Evolutionary conservation across 495 filamentous ascomycete genomes (phyloP), one percentile per base, ranked within the genome.

Genomic region (Penicillium cataractarum): DNA sequence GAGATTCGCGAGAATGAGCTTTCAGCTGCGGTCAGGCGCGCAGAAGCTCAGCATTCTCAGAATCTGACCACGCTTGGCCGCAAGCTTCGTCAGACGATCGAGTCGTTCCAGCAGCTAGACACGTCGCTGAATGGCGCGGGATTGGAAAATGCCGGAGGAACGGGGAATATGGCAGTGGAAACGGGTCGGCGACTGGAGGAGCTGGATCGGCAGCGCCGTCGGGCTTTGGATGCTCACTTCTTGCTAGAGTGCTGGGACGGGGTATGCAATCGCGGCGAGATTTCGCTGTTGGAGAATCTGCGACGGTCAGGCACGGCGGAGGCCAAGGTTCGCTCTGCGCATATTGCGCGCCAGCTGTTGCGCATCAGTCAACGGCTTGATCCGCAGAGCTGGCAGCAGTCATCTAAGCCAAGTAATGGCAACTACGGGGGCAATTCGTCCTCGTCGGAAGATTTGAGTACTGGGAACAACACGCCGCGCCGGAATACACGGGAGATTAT

Each of bases 211-310:
- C 95, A 98, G 76, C 83, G 92, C 60, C 87, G 91, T 66, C 83
- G 96, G 64, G 96, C 96, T 32, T 80, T 92, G 70, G 96, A 99
- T 78, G 92, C 94, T 33, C 92, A 90, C 69, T 97, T 98, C 74
- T 76, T 99, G 59, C 92, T 98, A 60, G 89, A 95, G 70, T 98
- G 96, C 77, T 98, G 96, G 93, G 84, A 90, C 40, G 92, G 97
- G 60, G 92, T 98, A 55, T 92, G 86, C 70, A 92, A 96, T 67
- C 86, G 86, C 5, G 93, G 92, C 5, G 86, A 92, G 67, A 82
- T 97, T 31, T 87, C 89, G 2, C 83, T 88, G 15, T 75, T 97
- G 50, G 91, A 97, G 74, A 91, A 93, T 59, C 86, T 96, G 58
- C 82, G 92, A 69, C 79, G 88, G 64, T 86, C 89, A 56, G 91